Percentiles rank a stretch among this genome's conserved stretches.
Evolutionary conservation across 768 basidiomycete species (phyloP).

Genomic region (Suillus occidentalis): DNA sequence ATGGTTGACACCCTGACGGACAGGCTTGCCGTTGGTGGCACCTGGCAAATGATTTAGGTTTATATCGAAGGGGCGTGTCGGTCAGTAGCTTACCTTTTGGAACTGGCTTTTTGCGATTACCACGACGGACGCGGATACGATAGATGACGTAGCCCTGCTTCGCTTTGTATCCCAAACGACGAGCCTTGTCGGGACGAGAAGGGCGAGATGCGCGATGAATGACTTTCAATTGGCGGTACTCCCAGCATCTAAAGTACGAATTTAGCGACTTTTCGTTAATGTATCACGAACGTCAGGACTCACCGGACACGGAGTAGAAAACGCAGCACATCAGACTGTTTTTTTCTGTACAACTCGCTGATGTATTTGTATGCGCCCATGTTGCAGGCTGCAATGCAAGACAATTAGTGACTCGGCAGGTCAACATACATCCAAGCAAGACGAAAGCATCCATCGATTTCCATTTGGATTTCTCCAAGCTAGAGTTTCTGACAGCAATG

Average conservation of each 20-base stretch:
- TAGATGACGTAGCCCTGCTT: conserved; percentile 99
- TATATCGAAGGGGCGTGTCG: neutral
- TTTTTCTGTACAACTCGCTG: conserved; percentile 97
- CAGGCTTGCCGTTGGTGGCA: conserved; percentile 99
- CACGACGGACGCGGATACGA: conserved; percentile 94
- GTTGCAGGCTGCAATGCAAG: conserved; percentile 42
- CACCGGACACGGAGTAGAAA: conserved; percentile 97
- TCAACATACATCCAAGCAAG: conserved; percentile 15
- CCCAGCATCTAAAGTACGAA: conserved; percentile 75
- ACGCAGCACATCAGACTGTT: conserved; percentile 95
- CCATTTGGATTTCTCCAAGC: neutral
- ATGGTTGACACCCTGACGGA: conserved; percentile 99
- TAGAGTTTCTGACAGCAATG: neutral
- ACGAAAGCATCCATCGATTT: conserved; percentile 11
- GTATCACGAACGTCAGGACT: conserved; percentile 23
- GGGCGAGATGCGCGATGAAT: conserved; percentile 98
- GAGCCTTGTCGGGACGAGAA: conserved; percentile 98
- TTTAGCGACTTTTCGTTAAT: conserved; percentile 7
- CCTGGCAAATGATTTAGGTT: conserved; percentile 42
- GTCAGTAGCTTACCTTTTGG: conserved; percentile 73
- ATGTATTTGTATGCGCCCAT: conserved; percentile 98
- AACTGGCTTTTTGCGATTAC: conserved; percentile 98
- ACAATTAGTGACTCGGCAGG: conserved; percentile 17
- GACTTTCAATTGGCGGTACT: conserved; percentile 97
- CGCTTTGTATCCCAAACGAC: conserved; percentile 98